A percentile compares a stretch with the other conserved stretches of the same genome.
Evolutionary conservation across 352 stramenopile genomes (phyloP).

Genomic region (Globisporangium camurandrum): DNA sequence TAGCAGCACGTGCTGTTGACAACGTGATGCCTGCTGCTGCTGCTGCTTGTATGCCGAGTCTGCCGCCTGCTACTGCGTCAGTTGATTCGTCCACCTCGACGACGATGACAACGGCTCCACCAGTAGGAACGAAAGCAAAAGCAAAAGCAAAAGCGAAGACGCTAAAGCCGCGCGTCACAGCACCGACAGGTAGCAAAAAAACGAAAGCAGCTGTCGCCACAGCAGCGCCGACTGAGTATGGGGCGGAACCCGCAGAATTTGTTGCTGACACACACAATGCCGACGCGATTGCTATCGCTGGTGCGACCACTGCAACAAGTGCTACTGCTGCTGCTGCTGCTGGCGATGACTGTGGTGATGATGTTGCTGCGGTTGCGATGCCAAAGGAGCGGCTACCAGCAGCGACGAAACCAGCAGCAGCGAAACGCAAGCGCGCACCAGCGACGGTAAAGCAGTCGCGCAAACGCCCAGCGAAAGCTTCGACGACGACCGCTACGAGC

Average conservation of each 20-base stretch:
- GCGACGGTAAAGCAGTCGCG: slow-evolving; percentile 2
- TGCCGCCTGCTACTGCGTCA: no score
- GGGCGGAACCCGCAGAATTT: no score
- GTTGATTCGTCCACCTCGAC: neutral
- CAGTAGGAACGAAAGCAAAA: slow-evolving; percentile 5
- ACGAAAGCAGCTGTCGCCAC: neutral
- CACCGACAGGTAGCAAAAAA: neutral
- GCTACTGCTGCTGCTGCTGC: neutral
- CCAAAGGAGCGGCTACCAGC: neutral
- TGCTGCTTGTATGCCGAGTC: no score
- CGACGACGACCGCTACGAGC: neutral
- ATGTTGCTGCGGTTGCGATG: neutral
- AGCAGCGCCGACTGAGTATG: neutral
- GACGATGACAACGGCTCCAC: neutral
- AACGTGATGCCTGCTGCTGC: no score
- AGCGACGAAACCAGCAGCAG: neutral
- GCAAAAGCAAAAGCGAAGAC: slow-evolving; percentile 5
- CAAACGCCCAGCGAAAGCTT: slow-evolving; percentile 4
- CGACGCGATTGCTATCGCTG: neutral
- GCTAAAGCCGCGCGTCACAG: neutral
- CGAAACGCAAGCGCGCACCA: slow-evolving; percentile 8
- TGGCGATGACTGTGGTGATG: no score
- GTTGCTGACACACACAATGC: neutral
- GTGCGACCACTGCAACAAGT: no score
- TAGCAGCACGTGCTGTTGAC: neutral